Conservation (phyloP, 371 early-diverging fungal species). For the Haplosporangium sp. region DNA sequence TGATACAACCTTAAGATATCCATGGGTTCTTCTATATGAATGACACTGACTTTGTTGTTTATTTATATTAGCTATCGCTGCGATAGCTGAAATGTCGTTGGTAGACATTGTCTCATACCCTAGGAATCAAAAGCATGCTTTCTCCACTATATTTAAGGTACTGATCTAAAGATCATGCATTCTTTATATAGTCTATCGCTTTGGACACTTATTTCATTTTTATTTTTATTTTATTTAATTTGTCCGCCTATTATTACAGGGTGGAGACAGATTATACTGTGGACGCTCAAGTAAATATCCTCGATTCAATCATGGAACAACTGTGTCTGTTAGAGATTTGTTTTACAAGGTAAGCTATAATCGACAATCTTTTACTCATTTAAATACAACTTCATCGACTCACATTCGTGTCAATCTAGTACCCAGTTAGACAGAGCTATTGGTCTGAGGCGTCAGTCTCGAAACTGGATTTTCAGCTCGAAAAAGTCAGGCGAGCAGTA, state of each 20-base stretch:
- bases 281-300: constrained; percentile 56
- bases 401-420: constrained; percentile 6
- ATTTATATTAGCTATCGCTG: constrained; percentile 62
- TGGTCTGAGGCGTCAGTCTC: constrained; percentile 36
- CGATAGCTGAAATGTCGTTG: constrained; percentile 65
- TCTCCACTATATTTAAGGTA: constrained; percentile 62
- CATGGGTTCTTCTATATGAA: no score
- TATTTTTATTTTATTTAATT: neutral
- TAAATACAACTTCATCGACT: neutral
- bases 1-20: neutral
- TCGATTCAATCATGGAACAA: constrained; percentile 66
- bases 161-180: no score
- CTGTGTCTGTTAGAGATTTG: constrained; percentile 69
- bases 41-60: neutral
- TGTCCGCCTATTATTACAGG: constrained; percentile 47
- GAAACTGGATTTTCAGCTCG: constrained; percentile 51
- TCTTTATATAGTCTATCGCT: no score
- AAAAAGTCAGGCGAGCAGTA: constrained; percentile 64
- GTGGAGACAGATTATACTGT: constrained; percentile 58
- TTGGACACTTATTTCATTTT: neutral
- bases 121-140: constrained; percentile 49
- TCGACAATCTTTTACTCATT: neutral
- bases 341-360: constrained; percentile 71
- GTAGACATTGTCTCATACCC: constrained; percentile 71
- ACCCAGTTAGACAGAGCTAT: constrained; percentile 27